phyloP scores from a whole-genome alignment of 495 filamentous ascomycete species.

The Penicillium malachiteum region DNA sequence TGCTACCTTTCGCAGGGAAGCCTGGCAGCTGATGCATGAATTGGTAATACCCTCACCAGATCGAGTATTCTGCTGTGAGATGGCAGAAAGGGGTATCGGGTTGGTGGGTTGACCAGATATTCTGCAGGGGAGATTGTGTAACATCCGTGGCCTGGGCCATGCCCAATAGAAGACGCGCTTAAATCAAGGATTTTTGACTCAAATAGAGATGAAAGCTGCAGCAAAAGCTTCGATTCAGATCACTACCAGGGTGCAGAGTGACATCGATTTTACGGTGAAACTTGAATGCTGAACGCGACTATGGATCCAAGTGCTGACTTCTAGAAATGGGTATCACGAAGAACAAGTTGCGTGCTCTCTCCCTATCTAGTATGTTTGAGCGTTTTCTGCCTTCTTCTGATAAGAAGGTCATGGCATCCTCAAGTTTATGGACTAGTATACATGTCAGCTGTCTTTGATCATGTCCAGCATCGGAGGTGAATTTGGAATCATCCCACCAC shows the following conservation, averaged over 20 bases:
- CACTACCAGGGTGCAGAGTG: not conserved
- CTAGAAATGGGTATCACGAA: too few species aligned
- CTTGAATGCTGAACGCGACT: not conserved
- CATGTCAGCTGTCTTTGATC: too few species aligned
- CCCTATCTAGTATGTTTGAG: too few species aligned
- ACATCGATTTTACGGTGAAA: not conserved
- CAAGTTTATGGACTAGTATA: too few species aligned
- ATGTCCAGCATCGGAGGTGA: too few species aligned
- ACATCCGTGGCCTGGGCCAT: constrained; percentile 2
- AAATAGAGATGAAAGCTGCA: not conserved
- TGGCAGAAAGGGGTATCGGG: not conserved
- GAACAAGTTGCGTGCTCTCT: too few species aligned
- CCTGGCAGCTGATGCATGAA: constrained; percentile 2
- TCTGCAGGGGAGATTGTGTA: constrained; percentile 4
- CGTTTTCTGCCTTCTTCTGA: too few species aligned
- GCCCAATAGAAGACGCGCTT: constrained; percentile 1
- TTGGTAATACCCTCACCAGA: constrained; percentile 5
- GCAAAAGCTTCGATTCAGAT: not conserved
- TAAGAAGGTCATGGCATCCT: too few species aligned
- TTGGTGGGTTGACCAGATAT: constrained; percentile 1
- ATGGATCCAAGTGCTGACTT: too few species aligned
- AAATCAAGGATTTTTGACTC: constrained; percentile 32
- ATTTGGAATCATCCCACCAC: too few species aligned
- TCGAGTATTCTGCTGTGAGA: not conserved
- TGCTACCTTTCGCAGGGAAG: constrained; percentile 8